phyloP scores from a whole-genome alignment of 140 eudicot genomes.

The Bidens hawaiensis region DNA sequence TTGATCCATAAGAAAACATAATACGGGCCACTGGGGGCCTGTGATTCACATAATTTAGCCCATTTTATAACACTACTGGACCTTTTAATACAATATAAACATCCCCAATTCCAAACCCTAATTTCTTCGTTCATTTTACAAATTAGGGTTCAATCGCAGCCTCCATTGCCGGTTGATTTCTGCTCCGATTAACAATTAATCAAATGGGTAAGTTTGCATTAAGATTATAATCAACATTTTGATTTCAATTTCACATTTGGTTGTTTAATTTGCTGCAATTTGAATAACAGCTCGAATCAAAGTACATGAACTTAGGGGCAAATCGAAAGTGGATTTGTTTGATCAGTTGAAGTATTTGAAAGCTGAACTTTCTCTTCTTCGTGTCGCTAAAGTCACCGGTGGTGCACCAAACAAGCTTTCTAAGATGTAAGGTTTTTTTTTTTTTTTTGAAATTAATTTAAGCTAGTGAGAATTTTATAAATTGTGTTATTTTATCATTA shows the following conservation, averaged over 20 bases:
- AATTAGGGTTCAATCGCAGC: conserved; percentile 19
- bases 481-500: no score
- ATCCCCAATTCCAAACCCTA: conserved; percentile 14
- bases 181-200: neutral
- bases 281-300: conserved; percentile 46
- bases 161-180: conserved; percentile 7
- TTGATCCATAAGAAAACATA: neutral
- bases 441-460: no score
- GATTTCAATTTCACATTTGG: neutral
- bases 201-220: conserved; percentile 24
- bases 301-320: conserved; percentile 62
- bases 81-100: neutral
- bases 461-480: no score
- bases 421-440: conserved; percentile 41
- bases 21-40: neutral
- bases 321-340: conserved; percentile 51
- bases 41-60: neutral
- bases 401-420: conserved; percentile 82
- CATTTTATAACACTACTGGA: conserved; percentile 3
- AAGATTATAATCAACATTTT: neutral
- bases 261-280: neutral
- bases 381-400: conserved; percentile 76
- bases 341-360: conserved; percentile 58
- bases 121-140: neutral
- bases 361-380: conserved; percentile 74